Evolutionary conservation across 331 rosid species (phyloP), one percentile per base, ranked within the genome.

Genomic region (Cydonia oblonga): DNA sequence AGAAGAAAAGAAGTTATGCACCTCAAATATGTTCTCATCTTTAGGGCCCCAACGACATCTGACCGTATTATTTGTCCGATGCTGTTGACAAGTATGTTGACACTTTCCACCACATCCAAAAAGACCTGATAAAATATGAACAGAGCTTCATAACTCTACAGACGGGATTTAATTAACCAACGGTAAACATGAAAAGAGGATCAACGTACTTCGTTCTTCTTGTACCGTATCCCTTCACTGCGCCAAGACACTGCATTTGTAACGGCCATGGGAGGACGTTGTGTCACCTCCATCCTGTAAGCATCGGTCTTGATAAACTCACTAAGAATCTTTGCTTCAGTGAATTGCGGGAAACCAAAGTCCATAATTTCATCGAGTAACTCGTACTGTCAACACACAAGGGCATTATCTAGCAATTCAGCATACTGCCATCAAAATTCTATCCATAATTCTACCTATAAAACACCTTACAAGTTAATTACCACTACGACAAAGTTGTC

Each of bases 231-330:
- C 77, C 84, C 84, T 75, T 80, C 84, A 2, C 84, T 75, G 30
- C 84, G 80, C 84, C 84, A 80, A n/a, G 84, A 80, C 58, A 80
- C 84, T 9, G 80, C 80, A 71, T 80, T 80, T 5, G 84, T 80
- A 30, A 80, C 84, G 22, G 84, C 84, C 84, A 80, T 80, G 49
- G 84, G 84, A 57, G 84, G 84, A 12, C 84, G 77, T 32, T 80
- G 84, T 9, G 77, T 71, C 24, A 66, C 57, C 74, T 80, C 84
- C 84, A 80, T 80, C 80, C 77, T 76, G 65, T 80, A 80, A 20
- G 80, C 84, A 75, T 80, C 77, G 2, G 80, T 80, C 74, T 80
- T 80, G 69, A 80, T 80, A 59, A 80, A 80, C 46, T 80, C 84
- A 61, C 80, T 65, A 2, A 80, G 80, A 23, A 80, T 80, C 70